phyloP scores from a whole-genome alignment of 164 flowering plant genomes.

The Santalum album region DNA sequence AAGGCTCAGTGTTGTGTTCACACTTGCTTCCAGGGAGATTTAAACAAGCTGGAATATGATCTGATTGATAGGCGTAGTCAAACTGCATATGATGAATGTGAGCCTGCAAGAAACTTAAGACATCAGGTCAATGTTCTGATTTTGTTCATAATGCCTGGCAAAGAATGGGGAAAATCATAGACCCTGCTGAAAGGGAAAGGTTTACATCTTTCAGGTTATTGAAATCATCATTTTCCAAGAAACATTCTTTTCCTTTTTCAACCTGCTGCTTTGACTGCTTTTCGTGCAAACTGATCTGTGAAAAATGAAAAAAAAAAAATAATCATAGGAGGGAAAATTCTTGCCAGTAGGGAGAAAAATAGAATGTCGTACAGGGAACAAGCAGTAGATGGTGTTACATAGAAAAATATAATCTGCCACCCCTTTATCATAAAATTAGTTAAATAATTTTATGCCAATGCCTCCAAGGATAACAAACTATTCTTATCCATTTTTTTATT shows the following conservation, averaged over 20 bases:
- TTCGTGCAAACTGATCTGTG: conserved; percentile 29
- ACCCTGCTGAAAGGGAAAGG: conserved; percentile 16
- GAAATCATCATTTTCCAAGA: conserved; percentile 16
- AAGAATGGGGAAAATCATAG: conserved; percentile 11
- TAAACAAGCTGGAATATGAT: conserved; percentile 25
- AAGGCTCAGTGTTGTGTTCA: conserved; percentile 20
- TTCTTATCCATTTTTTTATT: too few relatives aligned
- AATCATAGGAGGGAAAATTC: too few relatives aligned
- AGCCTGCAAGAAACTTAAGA: conserved; percentile 20
- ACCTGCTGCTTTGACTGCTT: conserved; percentile 21
- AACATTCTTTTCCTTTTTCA: conserved; percentile 10
- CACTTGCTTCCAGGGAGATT: conserved; percentile 20
- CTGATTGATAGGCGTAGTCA: conserved; percentile 22
- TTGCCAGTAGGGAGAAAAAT: too few relatives aligned
- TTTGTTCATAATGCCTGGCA: conserved; percentile 14
- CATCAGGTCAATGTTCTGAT: conserved; percentile 21
- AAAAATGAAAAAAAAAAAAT: conserved; percentile 3
- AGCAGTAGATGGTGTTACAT: too few relatives aligned
- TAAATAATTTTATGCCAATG: too few relatives aligned
- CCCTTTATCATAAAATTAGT: too few relatives aligned
- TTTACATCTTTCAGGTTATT: conserved; percentile 11
- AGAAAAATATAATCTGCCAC: too few relatives aligned
- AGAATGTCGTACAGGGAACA: too few relatives aligned
- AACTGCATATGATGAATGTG: conserved; percentile 16
- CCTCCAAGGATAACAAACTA: too few relatives aligned